Conservation (phyloP, 2,329 filamentous ascomycete species). For the Monosporascus sp. region DNA sequence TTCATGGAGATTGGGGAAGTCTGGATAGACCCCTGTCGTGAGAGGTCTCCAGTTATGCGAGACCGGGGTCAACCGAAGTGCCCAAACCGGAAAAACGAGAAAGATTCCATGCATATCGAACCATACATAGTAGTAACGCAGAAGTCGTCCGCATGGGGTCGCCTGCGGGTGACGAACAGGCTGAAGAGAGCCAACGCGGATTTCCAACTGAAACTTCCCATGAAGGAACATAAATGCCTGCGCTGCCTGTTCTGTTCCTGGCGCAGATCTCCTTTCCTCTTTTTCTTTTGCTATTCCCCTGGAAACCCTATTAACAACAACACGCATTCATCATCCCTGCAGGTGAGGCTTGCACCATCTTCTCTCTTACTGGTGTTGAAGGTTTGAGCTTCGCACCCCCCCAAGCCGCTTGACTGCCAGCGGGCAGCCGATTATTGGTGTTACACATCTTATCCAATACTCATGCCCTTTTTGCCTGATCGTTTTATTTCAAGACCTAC, state of each 20-base stretch:
- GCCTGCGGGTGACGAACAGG: not conserved
- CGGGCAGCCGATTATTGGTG: slow-evolving; percentile 16
- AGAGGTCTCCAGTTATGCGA: not conserved
- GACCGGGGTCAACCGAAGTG: not conserved
- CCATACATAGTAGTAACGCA: not conserved
- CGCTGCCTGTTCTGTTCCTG: not conserved
- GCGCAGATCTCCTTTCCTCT: not conserved
- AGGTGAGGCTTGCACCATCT: slow-evolving; percentile 4
- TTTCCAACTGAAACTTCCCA: not conserved
- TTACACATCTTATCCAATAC: not conserved
- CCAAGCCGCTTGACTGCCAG: slow-evolving; percentile 24
- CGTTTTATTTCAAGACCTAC: not conserved
- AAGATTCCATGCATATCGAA: not conserved
- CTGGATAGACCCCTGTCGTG: not conserved
- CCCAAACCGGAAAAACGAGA: not conserved
- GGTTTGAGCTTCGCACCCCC: slow-evolving; percentile 10
- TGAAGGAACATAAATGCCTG: not conserved
- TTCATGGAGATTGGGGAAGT: not conserved
- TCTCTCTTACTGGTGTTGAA: slow-evolving; percentile 15
- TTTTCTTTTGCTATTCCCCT: not conserved
- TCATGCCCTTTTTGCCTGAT: slow-evolving; percentile 1
- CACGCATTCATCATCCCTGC: slow-evolving; percentile 5
- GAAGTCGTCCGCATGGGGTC: not conserved
- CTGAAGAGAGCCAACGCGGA: not conserved
- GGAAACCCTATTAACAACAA: not conserved